Evolutionary conservation across 2,329 filamentous ascomycete genomes (phyloP).

Genomic region (Ambrosiella xylebori): DNA sequence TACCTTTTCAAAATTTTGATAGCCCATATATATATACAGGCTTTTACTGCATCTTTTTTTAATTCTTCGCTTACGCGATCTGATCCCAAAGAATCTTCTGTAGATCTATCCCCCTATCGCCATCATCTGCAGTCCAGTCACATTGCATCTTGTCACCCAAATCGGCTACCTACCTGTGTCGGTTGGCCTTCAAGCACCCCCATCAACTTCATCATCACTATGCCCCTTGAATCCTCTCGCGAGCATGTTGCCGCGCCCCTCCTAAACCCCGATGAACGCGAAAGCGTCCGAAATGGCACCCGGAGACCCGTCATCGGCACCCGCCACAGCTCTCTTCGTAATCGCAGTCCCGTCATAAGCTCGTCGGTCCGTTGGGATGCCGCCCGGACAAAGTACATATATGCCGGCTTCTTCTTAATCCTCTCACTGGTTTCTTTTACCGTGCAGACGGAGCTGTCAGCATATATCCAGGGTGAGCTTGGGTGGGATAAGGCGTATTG

Average conservation of each 20-base stretch:
- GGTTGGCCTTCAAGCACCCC: background rate
- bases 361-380: conserved; percentile 25
- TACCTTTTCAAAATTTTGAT: no score
- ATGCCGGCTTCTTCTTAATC: conserved; percentile 67
- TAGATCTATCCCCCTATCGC: background rate
- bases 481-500: conserved; percentile 98
- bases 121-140: background rate
- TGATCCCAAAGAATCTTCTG: no score
- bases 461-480: conserved; percentile 82
- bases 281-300: background rate
- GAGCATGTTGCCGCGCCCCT: conserved; percentile 11
- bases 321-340: conserved; percentile 46
- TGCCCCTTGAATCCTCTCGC: background rate
- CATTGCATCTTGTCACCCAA: background rate
- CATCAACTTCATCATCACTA: background rate
- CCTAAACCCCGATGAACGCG: conserved; percentile 2
- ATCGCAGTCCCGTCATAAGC: conserved; percentile 42
- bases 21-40: background rate
- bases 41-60: background rate
- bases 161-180: background rate
- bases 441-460: conserved; percentile 85
- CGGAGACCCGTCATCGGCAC: conserved; percentile 1
- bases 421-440: conserved; percentile 78
- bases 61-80: background rate
- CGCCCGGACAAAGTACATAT: conserved; percentile 68